These are phyloP conservation scores for Tetradesmus obliquus DNA, from an alignment of 139 green algal species.

Conservation along the genomic window DNA sequence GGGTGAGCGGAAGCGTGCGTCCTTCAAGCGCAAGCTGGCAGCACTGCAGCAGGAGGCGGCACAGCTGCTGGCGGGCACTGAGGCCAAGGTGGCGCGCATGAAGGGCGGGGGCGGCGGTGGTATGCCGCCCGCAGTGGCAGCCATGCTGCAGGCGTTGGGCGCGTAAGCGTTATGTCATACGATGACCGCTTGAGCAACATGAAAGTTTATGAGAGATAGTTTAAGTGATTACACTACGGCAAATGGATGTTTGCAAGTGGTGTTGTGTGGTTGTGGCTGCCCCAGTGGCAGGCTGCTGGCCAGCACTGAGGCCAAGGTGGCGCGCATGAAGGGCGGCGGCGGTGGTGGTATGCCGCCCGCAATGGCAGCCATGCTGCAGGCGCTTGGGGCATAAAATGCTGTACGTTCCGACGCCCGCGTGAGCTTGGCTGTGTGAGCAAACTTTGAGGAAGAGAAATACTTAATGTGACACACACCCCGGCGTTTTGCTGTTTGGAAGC, in stretches of 20 bases:
- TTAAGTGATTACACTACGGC: neutral
- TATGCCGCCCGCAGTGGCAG: neutral
- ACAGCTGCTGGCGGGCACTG: neutral
- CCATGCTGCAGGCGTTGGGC: neutral
- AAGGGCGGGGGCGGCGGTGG: neutral
- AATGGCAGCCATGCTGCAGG: neutral
- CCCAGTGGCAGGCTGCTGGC: no score
- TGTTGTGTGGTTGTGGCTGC: neutral
- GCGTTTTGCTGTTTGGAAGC: neutral
- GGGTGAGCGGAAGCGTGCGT: neutral
- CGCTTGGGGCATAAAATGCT: no score
- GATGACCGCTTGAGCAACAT: no score
- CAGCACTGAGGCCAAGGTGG: neutral
- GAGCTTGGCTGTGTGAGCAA: no score
- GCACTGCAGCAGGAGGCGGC: constrained; percentile 27
- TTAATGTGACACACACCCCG: neutral
- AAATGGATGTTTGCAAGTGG: neutral
- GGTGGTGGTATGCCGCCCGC: neutral
- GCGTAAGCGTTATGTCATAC: neutral
- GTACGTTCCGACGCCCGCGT: no score
- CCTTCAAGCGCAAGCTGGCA: constrained; percentile 32
- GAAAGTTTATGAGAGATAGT: neutral
- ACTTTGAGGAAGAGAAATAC: neutral
- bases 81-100: neutral
- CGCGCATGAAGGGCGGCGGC: neutral